Percentiles rank a stretch among this genome's conserved stretches.
phyloP scores from a whole-genome alignment of 2,329 filamentous ascomycete genomes.

The Verticillium isaacii region DNA sequence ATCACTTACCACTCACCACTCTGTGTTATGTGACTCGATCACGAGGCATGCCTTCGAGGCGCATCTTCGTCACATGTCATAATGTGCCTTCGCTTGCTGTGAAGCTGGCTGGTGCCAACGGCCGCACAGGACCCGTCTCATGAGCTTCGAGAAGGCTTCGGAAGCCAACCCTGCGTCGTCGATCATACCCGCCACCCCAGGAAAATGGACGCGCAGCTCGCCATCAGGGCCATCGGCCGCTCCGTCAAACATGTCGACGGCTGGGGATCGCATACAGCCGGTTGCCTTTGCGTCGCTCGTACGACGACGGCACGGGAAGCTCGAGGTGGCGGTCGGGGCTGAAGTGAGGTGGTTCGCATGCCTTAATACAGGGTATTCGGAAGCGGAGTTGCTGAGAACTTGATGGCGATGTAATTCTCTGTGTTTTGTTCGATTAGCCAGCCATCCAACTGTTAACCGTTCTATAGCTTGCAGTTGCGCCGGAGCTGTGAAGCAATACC shows the following conservation, averaged over 20 bases:
- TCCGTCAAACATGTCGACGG: neutral
- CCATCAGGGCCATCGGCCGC: neutral
- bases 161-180: neutral
- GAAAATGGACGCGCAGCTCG: neutral
- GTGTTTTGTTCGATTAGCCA: too few relatives aligned
- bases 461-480: neutral
- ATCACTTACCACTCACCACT: neutral
- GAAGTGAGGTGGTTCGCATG: too few relatives aligned
- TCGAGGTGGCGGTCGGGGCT: neutral
- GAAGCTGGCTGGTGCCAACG: constrained; percentile 4
- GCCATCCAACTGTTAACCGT: too few relatives aligned
- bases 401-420: too few relatives aligned
- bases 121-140: neutral
- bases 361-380: too few relatives aligned
- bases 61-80: neutral
- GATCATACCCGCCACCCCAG: neutral
- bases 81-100: neutral
- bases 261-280: neutral
- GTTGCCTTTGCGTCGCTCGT: neutral
- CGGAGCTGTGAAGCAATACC: neutral
- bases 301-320: neutral
- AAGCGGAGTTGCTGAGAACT: too few relatives aligned
- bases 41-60: too few relatives aligned
- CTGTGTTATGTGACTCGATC: too few relatives aligned
- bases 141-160: neutral